Evolutionary conservation across 2,329 filamentous ascomycete genomes (phyloP), one percentile per base, ranked within the genome.

Genomic region (Dendrostoma leiphaemia): DNA sequence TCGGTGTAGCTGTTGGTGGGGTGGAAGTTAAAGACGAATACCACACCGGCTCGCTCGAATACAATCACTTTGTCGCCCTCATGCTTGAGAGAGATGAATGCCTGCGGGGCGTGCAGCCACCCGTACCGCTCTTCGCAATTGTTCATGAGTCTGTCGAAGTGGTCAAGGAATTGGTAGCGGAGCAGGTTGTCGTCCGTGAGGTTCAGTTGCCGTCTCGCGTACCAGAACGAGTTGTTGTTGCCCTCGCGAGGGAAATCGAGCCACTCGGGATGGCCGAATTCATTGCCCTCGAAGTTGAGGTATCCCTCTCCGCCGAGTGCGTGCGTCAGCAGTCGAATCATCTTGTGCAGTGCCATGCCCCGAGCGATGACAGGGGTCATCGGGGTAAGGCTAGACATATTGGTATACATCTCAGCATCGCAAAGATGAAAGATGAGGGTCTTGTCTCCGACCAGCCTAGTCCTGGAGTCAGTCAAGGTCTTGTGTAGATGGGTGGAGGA

Each of bases 241-340:
- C 94, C 94, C 65, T 87, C 91, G 48, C 94, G 89, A 4, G 94
- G 94, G 72, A 99, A 99, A 71, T 99, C 94, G 35, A 99, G 88
- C 94, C 94, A 99, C 72, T 99, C 94, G 0, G 94, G 94, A 68
- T 99, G 94, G 1, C 94, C 94, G 66, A 99, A 99, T 72, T 99
- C 94, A 71, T 99, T 99, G 58, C 94, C 94, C 74, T 97, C 92
- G 64, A 99, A 99, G 76, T 97, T 99, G 50, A 99, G 88, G 67
- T 96, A 99, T 35, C 93, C 94, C 72, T 99, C 94, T 52, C 94
- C 94, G 56, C 94, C 94, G 15, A 99, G 82, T 38, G 81, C 83
- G 68, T 99, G 93, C 1, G 94, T 97, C 60, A 99, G 77, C 15
- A 99, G 83, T 13, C 94, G 89, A 65, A 99, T 97, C 88, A 99